Evolutionary conservation across 2,329 filamentous ascomycete species (phyloP).

Genomic region (Hypoxylon sp.): DNA sequence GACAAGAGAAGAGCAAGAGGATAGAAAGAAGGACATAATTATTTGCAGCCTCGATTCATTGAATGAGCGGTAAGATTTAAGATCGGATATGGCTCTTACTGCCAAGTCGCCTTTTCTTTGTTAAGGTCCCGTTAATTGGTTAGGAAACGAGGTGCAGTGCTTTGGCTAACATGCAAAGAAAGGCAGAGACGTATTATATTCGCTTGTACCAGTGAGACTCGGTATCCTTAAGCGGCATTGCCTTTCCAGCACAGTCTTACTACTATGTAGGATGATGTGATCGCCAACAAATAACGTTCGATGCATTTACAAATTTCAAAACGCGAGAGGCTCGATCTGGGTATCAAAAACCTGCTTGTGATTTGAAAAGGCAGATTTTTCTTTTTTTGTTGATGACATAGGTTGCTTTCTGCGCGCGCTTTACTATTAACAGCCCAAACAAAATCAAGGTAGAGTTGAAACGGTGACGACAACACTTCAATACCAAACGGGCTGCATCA

Average conservation of each 20-base stretch:
- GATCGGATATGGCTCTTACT: constrained; percentile 30
- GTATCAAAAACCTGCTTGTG: neutral
- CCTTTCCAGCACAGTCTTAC: constrained; percentile 31
- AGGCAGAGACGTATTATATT: constrained; percentile 17
- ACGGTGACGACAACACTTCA: constrained; percentile 32
- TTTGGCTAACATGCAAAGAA: constrained; percentile 24
- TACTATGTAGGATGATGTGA: constrained; percentile 28
- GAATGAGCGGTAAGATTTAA: constrained; percentile 25
- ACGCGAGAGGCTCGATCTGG: constrained; percentile 11
- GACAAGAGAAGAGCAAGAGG: neutral
- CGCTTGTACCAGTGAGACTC: constrained; percentile 34
- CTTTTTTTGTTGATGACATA: neutral
- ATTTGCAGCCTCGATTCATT: constrained; percentile 26
- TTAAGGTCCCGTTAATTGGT: constrained; percentile 23
- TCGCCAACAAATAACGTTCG: constrained; percentile 29
- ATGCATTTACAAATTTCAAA: constrained; percentile 21
- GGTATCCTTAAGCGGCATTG: constrained; percentile 40
- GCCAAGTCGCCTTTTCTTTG: constrained; percentile 24
- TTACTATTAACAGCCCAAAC: constrained; percentile 1
- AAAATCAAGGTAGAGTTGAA: constrained; percentile 14
- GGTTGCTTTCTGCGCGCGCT: neutral
- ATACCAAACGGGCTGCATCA: constrained; percentile 8
- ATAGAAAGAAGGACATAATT: neutral
- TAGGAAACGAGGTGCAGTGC: constrained; percentile 23
- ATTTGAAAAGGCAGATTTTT: constrained; percentile 1